phyloP scores from a whole-genome alignment of 176 grass and related monocot species.

The Typha latifolia region DNA sequence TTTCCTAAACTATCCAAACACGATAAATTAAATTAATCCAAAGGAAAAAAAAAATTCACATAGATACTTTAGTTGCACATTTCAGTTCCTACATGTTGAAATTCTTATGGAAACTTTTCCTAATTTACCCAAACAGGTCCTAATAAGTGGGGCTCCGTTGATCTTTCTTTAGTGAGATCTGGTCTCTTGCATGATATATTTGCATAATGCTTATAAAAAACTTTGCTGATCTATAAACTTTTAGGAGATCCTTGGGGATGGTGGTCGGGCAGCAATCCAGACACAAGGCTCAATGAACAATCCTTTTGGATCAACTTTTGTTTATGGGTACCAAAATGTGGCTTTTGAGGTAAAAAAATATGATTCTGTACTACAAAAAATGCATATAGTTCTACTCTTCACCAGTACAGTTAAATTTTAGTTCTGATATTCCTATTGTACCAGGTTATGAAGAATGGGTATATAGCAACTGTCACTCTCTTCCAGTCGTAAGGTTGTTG shows the following conservation, averaged over 20 bases:
- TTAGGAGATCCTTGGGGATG: constrained; percentile 84
- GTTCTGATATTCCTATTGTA: constrained; percentile 1
- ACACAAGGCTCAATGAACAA: constrained; percentile 94
- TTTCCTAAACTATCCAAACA: no score
- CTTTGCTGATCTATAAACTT: not conserved
- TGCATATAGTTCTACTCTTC: not conserved
- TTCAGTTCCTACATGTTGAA: no score
- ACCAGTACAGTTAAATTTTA: not conserved
- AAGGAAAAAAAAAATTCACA: no score
- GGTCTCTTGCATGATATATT: no score
- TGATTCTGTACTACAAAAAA: not conserved
- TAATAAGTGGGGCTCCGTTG: not conserved
- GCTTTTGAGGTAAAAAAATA: constrained; percentile 61
- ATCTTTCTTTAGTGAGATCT: not conserved
- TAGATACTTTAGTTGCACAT: no score
- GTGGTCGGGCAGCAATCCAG: constrained; percentile 88
- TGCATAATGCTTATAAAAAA: not conserved
- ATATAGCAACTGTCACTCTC: constrained; percentile 85
- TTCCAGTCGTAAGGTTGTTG: constrained; percentile 53
- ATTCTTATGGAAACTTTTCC: no score
- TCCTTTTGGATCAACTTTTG: constrained; percentile 95
- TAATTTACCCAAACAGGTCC: not conserved
- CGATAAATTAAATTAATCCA: no score
- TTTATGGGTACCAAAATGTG: constrained; percentile 92
- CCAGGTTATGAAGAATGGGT: constrained; percentile 96